Evolutionary conservation across 768 basidiomycete species (phyloP).

Genomic region (Austroboletus eburneus): DNA sequence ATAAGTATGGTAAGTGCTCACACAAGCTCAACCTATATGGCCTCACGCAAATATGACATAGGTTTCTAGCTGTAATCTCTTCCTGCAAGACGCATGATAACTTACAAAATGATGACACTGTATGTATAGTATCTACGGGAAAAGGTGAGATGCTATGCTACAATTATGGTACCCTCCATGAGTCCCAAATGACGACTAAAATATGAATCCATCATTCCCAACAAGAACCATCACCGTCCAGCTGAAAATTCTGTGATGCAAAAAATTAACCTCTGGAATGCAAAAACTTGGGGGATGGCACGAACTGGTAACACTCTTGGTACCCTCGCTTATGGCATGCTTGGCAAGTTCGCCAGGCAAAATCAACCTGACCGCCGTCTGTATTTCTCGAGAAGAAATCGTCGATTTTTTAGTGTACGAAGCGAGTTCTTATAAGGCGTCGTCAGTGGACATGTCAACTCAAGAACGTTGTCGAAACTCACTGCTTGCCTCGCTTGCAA

Average conservation of each 20-base stretch:
- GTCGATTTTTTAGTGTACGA: conserved; percentile 99
- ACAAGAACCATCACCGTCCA: conserved; percentile 5
- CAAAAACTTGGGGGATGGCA: neutral
- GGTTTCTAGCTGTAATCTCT: conserved; percentile 24
- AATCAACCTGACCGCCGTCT: conserved; percentile 92
- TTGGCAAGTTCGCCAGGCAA: conserved; percentile 97
- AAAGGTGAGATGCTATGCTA: conserved; percentile 19
- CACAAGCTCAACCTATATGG: too few relatives aligned
- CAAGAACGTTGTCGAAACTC: conserved; percentile 23
- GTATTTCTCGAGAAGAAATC: conserved; percentile 97
- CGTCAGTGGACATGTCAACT: too few relatives aligned
- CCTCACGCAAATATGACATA: too few relatives aligned
- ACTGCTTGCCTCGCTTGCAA: conserved; percentile 89
- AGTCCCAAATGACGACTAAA: neutral
- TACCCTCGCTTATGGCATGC: conserved; percentile 97
- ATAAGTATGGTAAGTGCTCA: conserved; percentile 74
- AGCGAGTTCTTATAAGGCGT: conserved; percentile 66
- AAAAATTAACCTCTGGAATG: neutral
- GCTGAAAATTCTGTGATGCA: conserved; percentile 27
- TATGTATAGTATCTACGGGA: neutral
- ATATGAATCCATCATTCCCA: neutral
- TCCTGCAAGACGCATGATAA: too few relatives aligned
- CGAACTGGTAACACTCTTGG: conserved; percentile 59
- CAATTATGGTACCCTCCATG: conserved; percentile 6
- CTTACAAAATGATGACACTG: too few relatives aligned